phyloP scores from a whole-genome alignment of 1,284 basidiomycete species.

The Apiotrichum gracile region DNA sequence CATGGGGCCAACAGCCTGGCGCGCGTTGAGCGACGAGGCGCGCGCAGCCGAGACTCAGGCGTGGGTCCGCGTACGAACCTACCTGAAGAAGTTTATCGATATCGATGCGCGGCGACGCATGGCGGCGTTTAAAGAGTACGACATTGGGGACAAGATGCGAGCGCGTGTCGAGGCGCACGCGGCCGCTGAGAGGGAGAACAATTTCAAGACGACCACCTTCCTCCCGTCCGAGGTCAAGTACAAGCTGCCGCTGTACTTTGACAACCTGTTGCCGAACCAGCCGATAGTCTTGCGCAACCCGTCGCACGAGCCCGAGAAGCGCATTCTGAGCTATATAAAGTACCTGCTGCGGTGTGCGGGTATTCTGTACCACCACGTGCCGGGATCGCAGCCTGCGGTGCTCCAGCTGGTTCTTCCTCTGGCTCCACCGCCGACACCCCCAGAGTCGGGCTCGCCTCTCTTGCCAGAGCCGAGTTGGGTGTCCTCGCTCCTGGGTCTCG shows the following conservation, averaged over 20 bases:
- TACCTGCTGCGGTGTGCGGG: conserved; percentile 53
- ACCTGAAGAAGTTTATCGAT: conserved; percentile 49
- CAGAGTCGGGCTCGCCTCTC: neutral
- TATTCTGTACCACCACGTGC: conserved; percentile 51
- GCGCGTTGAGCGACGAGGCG: conserved; percentile 16
- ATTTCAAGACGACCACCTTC: conserved; percentile 53
- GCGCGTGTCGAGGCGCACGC: conserved; percentile 23
- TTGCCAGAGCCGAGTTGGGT: conserved; percentile 10
- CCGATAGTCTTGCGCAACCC: conserved; percentile 44
- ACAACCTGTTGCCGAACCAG: conserved; percentile 1
- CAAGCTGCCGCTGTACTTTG: conserved; percentile 45
- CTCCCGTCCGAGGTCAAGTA: conserved; percentile 49
- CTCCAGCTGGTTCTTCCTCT: conserved; percentile 35
- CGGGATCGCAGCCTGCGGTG: conserved; percentile 15
- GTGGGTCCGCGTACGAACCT: conserved; percentile 45
- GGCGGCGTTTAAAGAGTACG: conserved; percentile 47
- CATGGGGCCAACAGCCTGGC: neutral
- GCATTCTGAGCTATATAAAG: conserved; percentile 47
- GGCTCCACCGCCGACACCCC: neutral
- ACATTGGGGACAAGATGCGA: conserved; percentile 27
- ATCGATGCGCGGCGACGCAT: conserved; percentile 50
- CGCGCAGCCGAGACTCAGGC: conserved; percentile 24
- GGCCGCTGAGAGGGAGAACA: conserved; percentile 5
- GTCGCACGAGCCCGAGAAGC: conserved; percentile 34
- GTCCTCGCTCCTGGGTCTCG: conserved; percentile 13